Conservation (phyloP, 495 filamentous ascomycete species). For the Daldinia loculata region DNA sequence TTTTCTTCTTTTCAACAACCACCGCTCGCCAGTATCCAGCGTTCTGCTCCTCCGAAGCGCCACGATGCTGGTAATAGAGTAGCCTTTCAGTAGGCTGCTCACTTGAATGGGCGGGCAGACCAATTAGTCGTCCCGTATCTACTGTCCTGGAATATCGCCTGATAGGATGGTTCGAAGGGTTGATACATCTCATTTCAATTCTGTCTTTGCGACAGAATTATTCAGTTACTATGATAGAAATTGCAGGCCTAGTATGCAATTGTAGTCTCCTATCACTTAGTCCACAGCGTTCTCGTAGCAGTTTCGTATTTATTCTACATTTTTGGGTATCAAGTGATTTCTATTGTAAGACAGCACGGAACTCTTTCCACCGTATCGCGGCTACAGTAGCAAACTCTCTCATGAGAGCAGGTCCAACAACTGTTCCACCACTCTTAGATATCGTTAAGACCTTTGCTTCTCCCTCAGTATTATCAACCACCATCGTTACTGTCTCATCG, state of each 20-base stretch:
- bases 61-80: conserved; percentile 54
- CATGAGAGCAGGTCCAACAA: conserved; percentile 52
- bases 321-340: conserved; percentile 31
- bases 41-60: conserved; percentile 45
- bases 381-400: conserved; percentile 52
- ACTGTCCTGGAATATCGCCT: conserved; percentile 84
- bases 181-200: conserved; percentile 51
- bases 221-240: too few relatives aligned
- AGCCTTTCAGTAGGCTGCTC: conserved; percentile 77
- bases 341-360: conserved; percentile 39
- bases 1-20: conserved; percentile 54
- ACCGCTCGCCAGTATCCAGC: conserved; percentile 60
- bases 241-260: neutral
- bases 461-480: conserved; percentile 68
- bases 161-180: conserved; percentile 82
- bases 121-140: conserved; percentile 87
- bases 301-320: conserved; percentile 14
- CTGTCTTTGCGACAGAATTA: neutral
- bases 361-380: conserved; percentile 54
- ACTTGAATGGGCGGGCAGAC: conserved; percentile 74
- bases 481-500: conserved; percentile 74
- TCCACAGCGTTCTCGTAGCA: neutral
- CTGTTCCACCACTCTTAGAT: conserved; percentile 82
- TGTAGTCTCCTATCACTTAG: neutral
- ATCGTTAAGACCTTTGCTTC: conserved; percentile 70